Conservation (phyloP, 1,284 basidiomycete genomes). For the Tausonia pullulans region DNA sequence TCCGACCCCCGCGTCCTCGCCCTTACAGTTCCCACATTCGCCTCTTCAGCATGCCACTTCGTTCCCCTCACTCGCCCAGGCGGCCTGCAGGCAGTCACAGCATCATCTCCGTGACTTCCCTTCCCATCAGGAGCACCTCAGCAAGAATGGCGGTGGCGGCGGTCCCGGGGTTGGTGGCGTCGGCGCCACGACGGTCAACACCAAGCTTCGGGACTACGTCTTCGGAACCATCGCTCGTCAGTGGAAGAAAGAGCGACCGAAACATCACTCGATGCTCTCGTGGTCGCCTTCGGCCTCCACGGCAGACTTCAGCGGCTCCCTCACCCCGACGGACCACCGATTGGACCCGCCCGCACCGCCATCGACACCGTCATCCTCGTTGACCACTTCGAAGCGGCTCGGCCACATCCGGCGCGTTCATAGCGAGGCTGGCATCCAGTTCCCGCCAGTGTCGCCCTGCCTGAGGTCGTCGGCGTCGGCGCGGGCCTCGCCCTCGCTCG, state of each 20-base stretch:
- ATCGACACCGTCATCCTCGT: neutral
- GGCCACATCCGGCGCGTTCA: conserved; percentile 45
- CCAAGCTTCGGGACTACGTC: conserved; percentile 82
- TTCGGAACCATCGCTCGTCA: conserved; percentile 61
- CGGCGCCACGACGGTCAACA: conserved; percentile 84
- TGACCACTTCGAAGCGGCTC: neutral
- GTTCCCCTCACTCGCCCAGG: conserved; percentile 22
- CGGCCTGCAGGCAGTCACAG: conserved; percentile 14
- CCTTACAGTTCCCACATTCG: too few relatives aligned
- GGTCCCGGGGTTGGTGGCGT: conserved; percentile 58
- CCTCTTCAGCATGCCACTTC: conserved; percentile 31
- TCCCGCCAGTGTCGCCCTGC: too few relatives aligned
- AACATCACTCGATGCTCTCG: too few relatives aligned
- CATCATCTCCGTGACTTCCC: conserved; percentile 15
- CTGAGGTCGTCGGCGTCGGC: too few relatives aligned
- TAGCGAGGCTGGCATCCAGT: conserved; percentile 41
- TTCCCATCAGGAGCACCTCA: conserved; percentile 6
- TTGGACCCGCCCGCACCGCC: too few relatives aligned
- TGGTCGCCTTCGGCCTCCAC: too few relatives aligned
- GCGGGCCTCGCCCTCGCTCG: neutral
- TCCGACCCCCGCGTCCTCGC: conserved; percentile 26
- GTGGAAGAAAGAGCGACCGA: neutral
- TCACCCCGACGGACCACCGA: too few relatives aligned
- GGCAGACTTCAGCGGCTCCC: too few relatives aligned
- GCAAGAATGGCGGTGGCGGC: conserved; percentile 4